phyloP scores from a whole-genome alignment of 805 yeast genomes.

The Pichia nakasei region DNA sequence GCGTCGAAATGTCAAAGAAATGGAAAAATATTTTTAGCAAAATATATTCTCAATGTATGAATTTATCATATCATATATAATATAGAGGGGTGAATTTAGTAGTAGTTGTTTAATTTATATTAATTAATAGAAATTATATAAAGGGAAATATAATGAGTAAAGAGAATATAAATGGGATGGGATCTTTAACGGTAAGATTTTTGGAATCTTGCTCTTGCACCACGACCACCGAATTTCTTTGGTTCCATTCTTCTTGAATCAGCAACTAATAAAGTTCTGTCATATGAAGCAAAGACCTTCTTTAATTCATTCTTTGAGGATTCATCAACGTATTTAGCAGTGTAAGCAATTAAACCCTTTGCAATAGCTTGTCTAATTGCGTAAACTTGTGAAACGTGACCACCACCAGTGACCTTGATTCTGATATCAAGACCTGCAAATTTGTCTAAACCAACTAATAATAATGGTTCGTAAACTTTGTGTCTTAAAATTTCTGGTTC shows the following conservation, averaged over 20 bases:
- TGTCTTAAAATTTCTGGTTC: constrained; percentile 98
- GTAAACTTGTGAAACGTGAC: constrained; percentile 99
- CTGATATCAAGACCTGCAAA: constrained; percentile 98
- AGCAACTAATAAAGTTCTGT: constrained; percentile 98
- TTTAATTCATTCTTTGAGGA: constrained; percentile 99
- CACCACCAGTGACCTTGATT: constrained; percentile 99
- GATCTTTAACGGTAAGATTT: constrained; percentile 93
- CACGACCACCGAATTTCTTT: constrained; percentile 99
- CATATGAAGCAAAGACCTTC: constrained; percentile 95
- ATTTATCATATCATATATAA: too few species aligned
- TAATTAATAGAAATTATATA: too few species aligned
- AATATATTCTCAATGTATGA: too few species aligned
- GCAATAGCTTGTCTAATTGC: constrained; percentile 99
- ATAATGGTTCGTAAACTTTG: constrained; percentile 99
- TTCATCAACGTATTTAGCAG: constrained; percentile 98
- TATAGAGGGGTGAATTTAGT: too few species aligned
- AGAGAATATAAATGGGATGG: not conserved
- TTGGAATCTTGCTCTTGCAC: constrained; percentile 99
- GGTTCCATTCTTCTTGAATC: constrained; percentile 99
- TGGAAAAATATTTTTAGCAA: too few species aligned
- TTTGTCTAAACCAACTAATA: constrained; percentile 97
- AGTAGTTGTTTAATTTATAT: too few species aligned
- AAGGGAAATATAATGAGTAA: not conserved
- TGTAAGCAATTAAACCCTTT: constrained; percentile 98
- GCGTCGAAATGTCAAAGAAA: too few species aligned